These are phyloP conservation scores for Starmerella etchellsii DNA, from an alignment of 805 yeast genomes.

Conservation along the genomic window DNA sequence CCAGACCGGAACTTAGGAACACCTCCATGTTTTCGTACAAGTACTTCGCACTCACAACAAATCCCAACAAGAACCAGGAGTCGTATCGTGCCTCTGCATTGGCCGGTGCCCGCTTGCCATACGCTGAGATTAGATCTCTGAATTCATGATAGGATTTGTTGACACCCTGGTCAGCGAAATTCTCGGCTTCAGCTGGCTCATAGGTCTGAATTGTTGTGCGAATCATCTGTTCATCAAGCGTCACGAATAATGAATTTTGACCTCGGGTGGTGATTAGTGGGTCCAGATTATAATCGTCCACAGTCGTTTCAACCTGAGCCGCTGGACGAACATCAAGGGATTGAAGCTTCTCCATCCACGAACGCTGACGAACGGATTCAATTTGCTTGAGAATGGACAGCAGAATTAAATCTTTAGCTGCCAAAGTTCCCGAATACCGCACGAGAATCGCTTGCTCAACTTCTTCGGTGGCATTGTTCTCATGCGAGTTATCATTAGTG, in stretches of 20 bases:
- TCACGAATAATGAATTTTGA: slow-evolving; percentile 11
- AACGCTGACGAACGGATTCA: slow-evolving; percentile 38
- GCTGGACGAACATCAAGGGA: slow-evolving; percentile 50
- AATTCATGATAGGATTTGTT: too few relatives aligned
- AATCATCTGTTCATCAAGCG: slow-evolving; percentile 19
- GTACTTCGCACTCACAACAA: slow-evolving; percentile 25
- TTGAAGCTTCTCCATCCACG: slow-evolving; percentile 55
- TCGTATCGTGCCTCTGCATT: slow-evolving; percentile 43
- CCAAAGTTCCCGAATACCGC: slow-evolving; percentile 50
- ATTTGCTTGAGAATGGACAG: slow-evolving; percentile 42
- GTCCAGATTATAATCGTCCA: slow-evolving; percentile 33
- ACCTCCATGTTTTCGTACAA: slow-evolving; percentile 30
- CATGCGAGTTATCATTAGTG: not conserved
- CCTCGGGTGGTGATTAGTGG: slow-evolving; percentile 12
- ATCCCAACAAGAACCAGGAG: slow-evolving; percentile 52
- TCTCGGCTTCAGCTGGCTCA: slow-evolving; percentile 20
- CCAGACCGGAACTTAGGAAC: slow-evolving; percentile 27
- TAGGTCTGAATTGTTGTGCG: slow-evolving; percentile 13
- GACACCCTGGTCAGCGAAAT: not conserved
- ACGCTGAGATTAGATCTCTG: too few relatives aligned
- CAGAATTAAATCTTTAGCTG: slow-evolving; percentile 49
- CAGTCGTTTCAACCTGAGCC: not conserved
- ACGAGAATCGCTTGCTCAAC: slow-evolving; percentile 40
- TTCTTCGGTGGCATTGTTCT: slow-evolving; percentile 29
- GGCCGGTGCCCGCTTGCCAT: too few relatives aligned